Evolutionary conservation across 1,139 yeast species (phyloP), one percentile per base, ranked within the genome.

Genomic region (Kurtzmaniella quercitrusa): DNA sequence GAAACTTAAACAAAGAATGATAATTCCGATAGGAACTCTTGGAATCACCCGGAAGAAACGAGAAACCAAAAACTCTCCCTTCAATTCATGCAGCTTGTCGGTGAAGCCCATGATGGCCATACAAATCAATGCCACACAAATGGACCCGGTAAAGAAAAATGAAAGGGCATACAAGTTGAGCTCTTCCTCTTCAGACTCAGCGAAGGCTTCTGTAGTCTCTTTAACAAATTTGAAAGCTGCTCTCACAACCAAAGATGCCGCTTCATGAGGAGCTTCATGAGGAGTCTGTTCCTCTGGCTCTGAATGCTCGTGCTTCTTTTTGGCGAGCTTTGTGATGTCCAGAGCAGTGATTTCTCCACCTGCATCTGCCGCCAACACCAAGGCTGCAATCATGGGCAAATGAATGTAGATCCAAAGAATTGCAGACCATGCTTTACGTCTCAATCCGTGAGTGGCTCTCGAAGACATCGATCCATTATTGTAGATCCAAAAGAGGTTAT

Each of bases 331-430:
- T 12, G 49, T 49, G 27, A 46, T 51, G 21, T 55, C 58, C 25
- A 53, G 46, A n/a, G 49, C 46, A 29, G 70, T 60, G 44, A 79
- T 58, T 40, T 77, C 82, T 2, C 81, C 82, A 8, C 81, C 83
- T 8, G 85, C 75, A 62, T 81, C 86, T 1, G 86, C 87, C 24
- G 82, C 74, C 44, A 81, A 64, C 38, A 79, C 73, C 48, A 79
- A 57, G 11, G 75, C 57, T 0, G 76, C 81, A 41, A 79, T 68
- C 37, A 80, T 59, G 0, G 85, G 82, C 33, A 80, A 53, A 51
- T 82, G 88, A 7, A 62, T 44, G 51, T 72, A 70, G 7, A 78
- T 64, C 77, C 79, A 82, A 0, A 52, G 2, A 34, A 71, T 55
- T 0, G 85, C 85, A 1, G 79, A 63, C 27, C 47, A 45, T 0